phyloP scores from a whole-genome alignment of 805 yeast genomes.

The Tanozyma kutaoensis region DNA sequence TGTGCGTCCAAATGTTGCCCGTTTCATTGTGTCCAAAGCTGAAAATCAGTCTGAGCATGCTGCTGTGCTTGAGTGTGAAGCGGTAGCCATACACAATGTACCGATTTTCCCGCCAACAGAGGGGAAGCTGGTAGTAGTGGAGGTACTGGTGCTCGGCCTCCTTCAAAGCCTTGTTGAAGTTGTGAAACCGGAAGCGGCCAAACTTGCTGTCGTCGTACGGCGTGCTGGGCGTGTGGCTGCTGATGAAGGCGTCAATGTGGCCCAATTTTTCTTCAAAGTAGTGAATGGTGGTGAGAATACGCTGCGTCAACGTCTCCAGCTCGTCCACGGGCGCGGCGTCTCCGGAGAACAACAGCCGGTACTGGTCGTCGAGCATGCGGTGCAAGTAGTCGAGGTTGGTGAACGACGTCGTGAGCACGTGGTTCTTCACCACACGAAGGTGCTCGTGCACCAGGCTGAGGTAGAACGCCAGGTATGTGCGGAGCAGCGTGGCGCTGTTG shows the following conservation, averaged over 20 bases:
- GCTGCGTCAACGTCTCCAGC: background rate
- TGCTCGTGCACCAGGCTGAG: slow-evolving; percentile 22
- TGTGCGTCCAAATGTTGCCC: slow-evolving; percentile 88
- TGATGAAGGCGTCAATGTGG: slow-evolving; percentile 24
- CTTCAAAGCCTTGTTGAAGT: slow-evolving; percentile 24
- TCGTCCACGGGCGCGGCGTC: background rate
- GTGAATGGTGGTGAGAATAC: slow-evolving; percentile 16
- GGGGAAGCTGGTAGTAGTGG: slow-evolving; percentile 79
- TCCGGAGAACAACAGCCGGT: slow-evolving; percentile 17
- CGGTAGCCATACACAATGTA: slow-evolving; percentile 78
- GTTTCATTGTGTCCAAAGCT: slow-evolving; percentile 70
- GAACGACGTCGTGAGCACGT: slow-evolving; percentile 21
- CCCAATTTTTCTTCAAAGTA: slow-evolving; percentile 27
- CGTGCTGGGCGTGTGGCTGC: slow-evolving; percentile 15
- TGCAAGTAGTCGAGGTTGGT: slow-evolving; percentile 25
- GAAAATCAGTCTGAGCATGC: slow-evolving; percentile 49
- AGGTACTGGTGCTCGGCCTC: slow-evolving; percentile 31
- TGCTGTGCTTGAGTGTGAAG: slow-evolving; percentile 50
- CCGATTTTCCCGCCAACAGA: slow-evolving; percentile 88
- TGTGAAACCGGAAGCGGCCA: slow-evolving; percentile 19
- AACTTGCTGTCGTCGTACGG: slow-evolving; percentile 15
- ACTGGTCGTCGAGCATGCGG: slow-evolving; percentile 26
- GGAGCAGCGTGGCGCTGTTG: slow-evolving; percentile 10
- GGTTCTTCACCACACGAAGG: slow-evolving; percentile 18
- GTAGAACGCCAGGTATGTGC: slow-evolving; percentile 17